Evolutionary conservation across 2,329 filamentous ascomycete species (phyloP).

Genomic region (Trichoderma sp.): DNA sequence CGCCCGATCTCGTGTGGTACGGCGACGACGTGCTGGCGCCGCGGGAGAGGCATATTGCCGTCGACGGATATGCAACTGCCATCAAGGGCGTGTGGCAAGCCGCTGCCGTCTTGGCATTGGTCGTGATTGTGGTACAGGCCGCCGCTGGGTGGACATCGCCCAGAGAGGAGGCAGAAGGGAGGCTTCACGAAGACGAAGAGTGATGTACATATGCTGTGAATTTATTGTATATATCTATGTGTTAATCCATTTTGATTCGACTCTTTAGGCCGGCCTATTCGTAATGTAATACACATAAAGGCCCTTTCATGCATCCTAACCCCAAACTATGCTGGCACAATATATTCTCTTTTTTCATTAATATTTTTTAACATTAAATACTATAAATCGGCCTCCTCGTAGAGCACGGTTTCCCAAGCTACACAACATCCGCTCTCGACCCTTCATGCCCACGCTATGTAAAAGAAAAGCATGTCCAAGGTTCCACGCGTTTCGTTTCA

Average conservation of each 20-base stretch:
- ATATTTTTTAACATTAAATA: neutral
- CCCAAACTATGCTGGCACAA: neutral
- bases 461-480: neutral
- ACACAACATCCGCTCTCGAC: neutral
- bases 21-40: constrained; percentile 37
- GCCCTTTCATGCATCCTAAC: neutral
- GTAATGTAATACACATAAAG: neutral
- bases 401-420: neutral
- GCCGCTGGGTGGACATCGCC: constrained; percentile 51
- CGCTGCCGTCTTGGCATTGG: constrained; percentile 43
- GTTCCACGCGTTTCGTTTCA: neutral
- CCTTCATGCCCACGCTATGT: neutral
- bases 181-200: constrained; percentile 29
- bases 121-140: constrained; percentile 49
- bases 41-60: constrained; percentile 45
- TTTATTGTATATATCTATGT: neutral
- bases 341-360: neutral
- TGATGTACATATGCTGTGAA: neutral
- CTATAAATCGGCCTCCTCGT: neutral
- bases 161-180: constrained; percentile 29
- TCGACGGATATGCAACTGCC: constrained; percentile 48
- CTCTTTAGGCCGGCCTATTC: neutral
- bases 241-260: neutral
- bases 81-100: constrained; percentile 47
- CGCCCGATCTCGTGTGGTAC: constrained; percentile 49